Conservation (phyloP, 2,329 filamentous ascomycete species). For the Parascedosporium putredinis region DNA sequence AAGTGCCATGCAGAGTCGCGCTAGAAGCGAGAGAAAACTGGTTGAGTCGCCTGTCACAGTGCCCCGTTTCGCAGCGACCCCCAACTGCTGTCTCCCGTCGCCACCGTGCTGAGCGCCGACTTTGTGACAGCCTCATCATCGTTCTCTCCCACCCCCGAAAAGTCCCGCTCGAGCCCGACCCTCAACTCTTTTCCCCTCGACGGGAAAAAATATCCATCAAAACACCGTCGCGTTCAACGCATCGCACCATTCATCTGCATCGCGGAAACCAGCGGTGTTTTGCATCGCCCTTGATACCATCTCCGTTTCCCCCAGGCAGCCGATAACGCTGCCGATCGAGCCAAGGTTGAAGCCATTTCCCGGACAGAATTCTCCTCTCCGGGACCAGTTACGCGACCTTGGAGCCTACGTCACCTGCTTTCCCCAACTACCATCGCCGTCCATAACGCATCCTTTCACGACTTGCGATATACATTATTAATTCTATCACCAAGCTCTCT, state of each 20-base stretch:
- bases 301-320: neutral
- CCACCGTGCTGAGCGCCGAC: conserved; percentile 3
- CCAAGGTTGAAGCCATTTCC: neutral
- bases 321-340: neutral
- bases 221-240: neutral
- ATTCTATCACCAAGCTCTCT: no score
- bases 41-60: neutral
- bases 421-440: conserved; percentile 11
- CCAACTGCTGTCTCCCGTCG: conserved; percentile 2
- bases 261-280: neutral
- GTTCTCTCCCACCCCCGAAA: neutral
- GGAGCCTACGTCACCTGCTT: conserved; percentile 7
- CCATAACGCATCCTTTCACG: conserved; percentile 25
- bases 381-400: conserved; percentile 6
- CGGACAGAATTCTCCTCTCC: conserved; percentile 3
- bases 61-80: neutral
- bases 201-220: neutral
- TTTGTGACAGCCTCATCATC: conserved; percentile 9
- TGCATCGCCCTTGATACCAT: neutral
- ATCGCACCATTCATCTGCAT: neutral
- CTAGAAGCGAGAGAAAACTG: neutral
- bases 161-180: conserved; percentile 6
- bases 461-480: conserved; percentile 18
- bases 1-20: neutral
- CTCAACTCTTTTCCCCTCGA: neutral